Evolutionary conservation across 1,139 yeast genomes (phyloP), one percentile per base, ranked within the genome.

Genomic region (Sugiyamaella grinbergsii): DNA sequence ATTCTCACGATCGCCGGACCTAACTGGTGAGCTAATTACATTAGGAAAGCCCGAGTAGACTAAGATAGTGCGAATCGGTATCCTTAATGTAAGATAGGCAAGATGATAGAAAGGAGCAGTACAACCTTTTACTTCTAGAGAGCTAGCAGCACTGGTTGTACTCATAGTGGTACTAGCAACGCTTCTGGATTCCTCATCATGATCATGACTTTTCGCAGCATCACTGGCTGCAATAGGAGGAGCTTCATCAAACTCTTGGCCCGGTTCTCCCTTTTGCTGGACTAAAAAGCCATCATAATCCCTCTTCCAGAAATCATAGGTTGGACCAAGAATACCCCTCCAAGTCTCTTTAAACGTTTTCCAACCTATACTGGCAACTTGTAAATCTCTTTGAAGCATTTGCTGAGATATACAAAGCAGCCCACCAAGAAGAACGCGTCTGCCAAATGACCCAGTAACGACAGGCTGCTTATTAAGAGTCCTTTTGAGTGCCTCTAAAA

Each of bases 41-140:
- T 85, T 82, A 0, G 94, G 93, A 1, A 89, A 85, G 1, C 96
- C 96, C 5, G 91, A 84, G 64, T 75, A 83, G 10, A 85, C 82
- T 49, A 85, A 85, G 50, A 85, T 79, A 7, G 34, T 23, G 64
- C 88, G 95, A 65, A 85, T 83, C 56, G 85, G 89, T 52, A 85
- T 81, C 28, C 85, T 76, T 44, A 86, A 74, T 59, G 88, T 79
- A 16, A 87, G 79, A 63, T 85, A 93, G 0, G 90, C 82, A 66
- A 86, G 73, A 47, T 60, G 64, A 46, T 58, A 62, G 42, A 61
- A 60, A n/a, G 65, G 65, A 15, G 62, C 61, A 4, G 65, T 58
- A 48, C 67, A 64, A 20, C 68, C 68, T 23, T 54, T 40, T 2
- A 49, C 49, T 28, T 49, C 42, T 20, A 49, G 23, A 7, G 47